phyloP scores from a whole-genome alignment of 495 filamentous ascomycete genomes.

The Margaritispora aquatica region DNA sequence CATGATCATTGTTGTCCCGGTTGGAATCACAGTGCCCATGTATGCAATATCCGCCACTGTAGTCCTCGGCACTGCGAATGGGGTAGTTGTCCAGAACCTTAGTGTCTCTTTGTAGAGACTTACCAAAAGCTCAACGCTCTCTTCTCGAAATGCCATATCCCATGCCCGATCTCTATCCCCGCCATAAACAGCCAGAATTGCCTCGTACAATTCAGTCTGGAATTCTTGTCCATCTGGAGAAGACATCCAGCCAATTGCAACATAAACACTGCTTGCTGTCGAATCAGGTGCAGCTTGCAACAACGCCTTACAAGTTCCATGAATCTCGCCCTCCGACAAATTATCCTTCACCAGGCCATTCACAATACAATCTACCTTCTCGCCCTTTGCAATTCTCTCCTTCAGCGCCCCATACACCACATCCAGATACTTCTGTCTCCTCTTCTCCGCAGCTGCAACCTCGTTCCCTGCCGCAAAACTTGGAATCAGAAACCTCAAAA shows the following conservation, averaged over 20 bases:
- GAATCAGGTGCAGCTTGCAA: constrained; percentile 10
- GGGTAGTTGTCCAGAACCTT: constrained; percentile 6
- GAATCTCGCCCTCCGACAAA: neutral
- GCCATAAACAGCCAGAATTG: constrained; percentile 3
- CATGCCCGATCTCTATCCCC: constrained; percentile 6
- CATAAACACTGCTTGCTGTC: neutral
- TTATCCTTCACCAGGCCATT: constrained; percentile 3
- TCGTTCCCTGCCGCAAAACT: neutral
- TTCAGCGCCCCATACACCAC: neutral
- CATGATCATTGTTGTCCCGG: constrained; percentile 5
- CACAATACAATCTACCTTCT: constrained; percentile 3
- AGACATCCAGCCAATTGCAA: constrained; percentile 3
- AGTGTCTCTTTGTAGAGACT: constrained; percentile 7
- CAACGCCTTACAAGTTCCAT: neutral
- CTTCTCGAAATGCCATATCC: constrained; percentile 9
- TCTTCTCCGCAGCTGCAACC: constrained; percentile 4
- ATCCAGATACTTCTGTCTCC: constrained; percentile 1
- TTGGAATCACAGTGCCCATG: constrained; percentile 5
- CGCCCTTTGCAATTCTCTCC: constrained; percentile 3
- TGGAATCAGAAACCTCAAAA: constrained; percentile 1
- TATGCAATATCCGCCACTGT: constrained; percentile 3
- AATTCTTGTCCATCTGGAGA: neutral
- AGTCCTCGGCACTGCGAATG: neutral
- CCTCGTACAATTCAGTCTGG: constrained; percentile 1
- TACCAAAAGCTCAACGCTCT: constrained; percentile 1